Base-by-base conservation (phyloP, 805 yeast species). In the Brettanomyces custersianus region DNA sequence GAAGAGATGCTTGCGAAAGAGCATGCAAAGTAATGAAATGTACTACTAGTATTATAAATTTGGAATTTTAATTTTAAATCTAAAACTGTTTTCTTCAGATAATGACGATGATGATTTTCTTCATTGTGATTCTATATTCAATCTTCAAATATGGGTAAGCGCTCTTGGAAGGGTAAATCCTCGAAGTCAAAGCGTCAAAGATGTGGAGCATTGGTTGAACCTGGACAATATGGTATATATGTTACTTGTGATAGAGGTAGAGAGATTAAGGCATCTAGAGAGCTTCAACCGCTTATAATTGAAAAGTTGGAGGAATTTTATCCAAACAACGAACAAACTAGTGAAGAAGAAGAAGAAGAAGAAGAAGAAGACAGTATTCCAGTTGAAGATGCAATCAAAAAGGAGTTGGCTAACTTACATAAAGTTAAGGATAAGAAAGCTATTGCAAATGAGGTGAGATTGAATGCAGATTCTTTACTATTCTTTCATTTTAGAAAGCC, bases 241-340 rank as follows among this genome's bases (percentile, higher is more conserved):
- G 95, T 87, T 10, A 83, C 97, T 0, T 90, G 96, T 57, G 73
- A 76, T 34, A 69, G 95, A 47, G 80, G 81, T 26, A 76, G 79
- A 40, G 98, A 92, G 55, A 68, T 68, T 36, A 76, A 71, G 36
- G 85, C 94, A 41, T 70, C 80, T n/a, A 75, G 74, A 43, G 96
- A 87, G 54, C 60, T 87, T 46, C 65, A 72, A 41, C 56, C 63
- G 38, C 52, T 85, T 8, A 68, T 87, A 29, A 59, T 62, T 34
- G 85, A 78, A 15, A 68, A 71, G 31, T 44, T 69, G 11, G 44
- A 47, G 5, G 44, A 43, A 12, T 43, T 36, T 5, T 43, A 39
- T 4, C 31, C 29, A 2, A 33, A 37, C 3, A 57, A 42, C 2
- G 53, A 34, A 5, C 45, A 37, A 8, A 49, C 32, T 1, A 55